Conservation (phyloP, 2,329 filamentous ascomycete species). For the Claviceps purpurea region DNA sequence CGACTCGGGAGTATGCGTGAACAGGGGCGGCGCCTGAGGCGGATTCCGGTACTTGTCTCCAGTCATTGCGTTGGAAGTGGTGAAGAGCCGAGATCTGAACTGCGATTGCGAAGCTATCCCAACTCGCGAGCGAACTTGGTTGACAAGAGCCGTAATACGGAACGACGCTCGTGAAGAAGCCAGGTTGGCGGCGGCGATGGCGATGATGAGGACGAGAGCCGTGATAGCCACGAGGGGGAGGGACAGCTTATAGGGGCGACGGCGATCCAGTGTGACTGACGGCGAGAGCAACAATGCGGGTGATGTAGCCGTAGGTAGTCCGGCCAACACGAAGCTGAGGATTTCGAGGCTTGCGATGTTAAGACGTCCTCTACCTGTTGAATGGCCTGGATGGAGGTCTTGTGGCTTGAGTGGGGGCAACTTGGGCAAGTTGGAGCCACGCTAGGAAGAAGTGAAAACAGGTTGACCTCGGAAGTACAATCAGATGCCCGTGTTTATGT, state of each 20-base stretch:
- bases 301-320: too few species aligned
- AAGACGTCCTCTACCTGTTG: background rate
- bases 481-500: too few species aligned
- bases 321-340: too few species aligned
- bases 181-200: conserved; percentile 51
- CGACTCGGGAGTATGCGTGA: conserved; percentile 58
- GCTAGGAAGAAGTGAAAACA: too few species aligned
- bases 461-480: too few species aligned
- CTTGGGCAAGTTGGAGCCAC: background rate
- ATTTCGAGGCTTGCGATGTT: background rate
- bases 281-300: background rate
- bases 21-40: conserved; percentile 65
- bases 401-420: background rate
- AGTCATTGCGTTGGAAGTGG: conserved; percentile 46
- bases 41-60: conserved; percentile 56
- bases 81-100: conserved; percentile 20
- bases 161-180: conserved; percentile 46
- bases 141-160: conserved; percentile 45
- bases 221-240: conserved; percentile 31
- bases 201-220: conserved; percentile 41
- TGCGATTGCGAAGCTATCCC: background rate
- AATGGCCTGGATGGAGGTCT: background rate
- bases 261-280: conserved; percentile 14
- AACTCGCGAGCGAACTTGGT: conserved; percentile 33
- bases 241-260: conserved; percentile 12